Conservation (phyloP, 2,329 filamentous ascomycete genomes). For the Ascochyta viciae-villosae region DNA sequence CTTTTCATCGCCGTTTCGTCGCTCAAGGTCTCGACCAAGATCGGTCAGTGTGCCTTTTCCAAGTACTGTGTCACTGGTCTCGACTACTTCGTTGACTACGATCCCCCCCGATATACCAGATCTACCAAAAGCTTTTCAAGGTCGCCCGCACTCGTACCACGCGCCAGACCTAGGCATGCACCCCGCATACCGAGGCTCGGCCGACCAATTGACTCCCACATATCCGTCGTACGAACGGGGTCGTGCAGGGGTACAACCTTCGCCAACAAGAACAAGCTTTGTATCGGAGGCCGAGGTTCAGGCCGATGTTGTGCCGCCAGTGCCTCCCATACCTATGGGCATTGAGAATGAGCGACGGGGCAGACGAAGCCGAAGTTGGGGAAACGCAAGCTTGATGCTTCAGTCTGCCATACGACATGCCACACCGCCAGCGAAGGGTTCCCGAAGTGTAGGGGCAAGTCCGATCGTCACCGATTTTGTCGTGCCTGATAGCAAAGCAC, state of each 20-base stretch:
- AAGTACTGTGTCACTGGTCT: slow-evolving; percentile 19
- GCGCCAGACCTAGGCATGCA: slow-evolving; percentile 39
- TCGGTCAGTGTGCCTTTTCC: slow-evolving; percentile 40
- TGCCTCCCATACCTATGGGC: slow-evolving; percentile 37
- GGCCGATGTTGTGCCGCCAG: slow-evolving; percentile 36
- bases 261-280: slow-evolving; percentile 34
- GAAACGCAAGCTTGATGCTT: slow-evolving; percentile 33
- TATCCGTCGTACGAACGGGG: slow-evolving; percentile 7
- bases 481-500: neutral
- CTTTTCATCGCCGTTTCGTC: slow-evolving; percentile 45
- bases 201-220: slow-evolving; percentile 17
- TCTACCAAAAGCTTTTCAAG: slow-evolving; percentile 15
- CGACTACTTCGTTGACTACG: slow-evolving; percentile 15
- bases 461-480: slow-evolving; percentile 14
- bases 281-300: slow-evolving; percentile 17
- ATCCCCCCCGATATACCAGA: slow-evolving; percentile 1
- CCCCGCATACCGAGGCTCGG: slow-evolving; percentile 20
- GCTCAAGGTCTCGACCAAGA: slow-evolving; percentile 37
- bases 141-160: slow-evolving; percentile 38
- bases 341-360: slow-evolving; percentile 19
- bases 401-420: slow-evolving; percentile 39
- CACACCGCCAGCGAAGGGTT: slow-evolving; percentile 23
- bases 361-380: slow-evolving; percentile 19
- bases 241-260: slow-evolving; percentile 35
- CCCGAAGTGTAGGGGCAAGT: slow-evolving; percentile 12